Base-by-base conservation (phyloP, 495 filamentous ascomycete species). In the Hypoxylon perforatum region DNA sequence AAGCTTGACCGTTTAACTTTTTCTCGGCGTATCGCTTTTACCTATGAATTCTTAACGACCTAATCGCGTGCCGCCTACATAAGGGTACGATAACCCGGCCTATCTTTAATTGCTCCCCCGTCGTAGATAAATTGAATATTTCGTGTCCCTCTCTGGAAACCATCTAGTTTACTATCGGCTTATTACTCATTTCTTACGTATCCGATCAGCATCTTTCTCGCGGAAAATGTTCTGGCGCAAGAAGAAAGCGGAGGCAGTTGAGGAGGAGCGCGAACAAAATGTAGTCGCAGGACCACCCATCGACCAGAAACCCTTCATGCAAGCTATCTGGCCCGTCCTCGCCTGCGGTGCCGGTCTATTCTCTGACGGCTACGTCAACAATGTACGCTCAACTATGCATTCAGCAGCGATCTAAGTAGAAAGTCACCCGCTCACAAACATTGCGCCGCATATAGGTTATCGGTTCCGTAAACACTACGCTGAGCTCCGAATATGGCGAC, bases 321-420 rank as follows among this genome's bases (percentile, higher is more conserved):
- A 74, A 51, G 72, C 67, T 3, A 72, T 80, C 19, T 65, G 78
- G 64, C 83, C 83, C 19, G 84, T 84, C 0, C 87, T 95, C 50
- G 92, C 93, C 47, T 97, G 93, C 68, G 93, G 93, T 60, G 91
- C 93, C 41, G 93, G 93, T 64, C 81, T 97, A 3, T 96, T 96
- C 75, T 92, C 91, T 15, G 93, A 97, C 75, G 93, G 93, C 11
- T 97, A 96, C 74, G 84, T 96, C 72, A 94, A 96, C 80, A 90
- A 88, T 57, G 91, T 81, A 60, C 36, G 38, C 25, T 12, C 4
- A 30, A 28, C 19, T 36, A 8, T 4, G 18, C 10, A 7, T 42
- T 15, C 19, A 18, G 38, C 18, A 58, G 25, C 25, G 3, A 28
- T 28, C 3, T 28, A 23, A 39, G 14, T 2, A 38, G 35, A 11